These are phyloP conservation scores for Cicer arietinum DNA, from an alignment of 306 rosid species.

Conservation along the genomic window DNA sequence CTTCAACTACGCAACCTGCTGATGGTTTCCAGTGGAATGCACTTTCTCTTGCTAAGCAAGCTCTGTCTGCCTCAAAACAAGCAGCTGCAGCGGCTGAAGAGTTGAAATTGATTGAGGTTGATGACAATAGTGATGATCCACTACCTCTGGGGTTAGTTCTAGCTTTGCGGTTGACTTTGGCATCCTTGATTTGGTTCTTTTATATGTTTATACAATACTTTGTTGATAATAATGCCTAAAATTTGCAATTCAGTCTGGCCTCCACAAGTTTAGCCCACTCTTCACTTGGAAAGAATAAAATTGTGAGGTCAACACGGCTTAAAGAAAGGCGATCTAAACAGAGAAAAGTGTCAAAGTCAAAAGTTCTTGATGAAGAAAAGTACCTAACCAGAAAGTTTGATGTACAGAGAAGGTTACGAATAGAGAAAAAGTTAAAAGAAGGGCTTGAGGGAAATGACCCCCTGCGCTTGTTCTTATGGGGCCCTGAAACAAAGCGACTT, in stretches of 20 bases:
- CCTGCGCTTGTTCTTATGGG: slow-evolving; percentile 74
- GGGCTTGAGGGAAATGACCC: slow-evolving; percentile 69
- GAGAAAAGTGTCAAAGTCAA: slow-evolving; percentile 61
- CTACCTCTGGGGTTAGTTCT: slow-evolving; percentile 62
- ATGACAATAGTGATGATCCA: slow-evolving; percentile 53
- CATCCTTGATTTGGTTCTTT: slow-evolving; percentile 34
- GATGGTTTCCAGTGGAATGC: slow-evolving; percentile 50
- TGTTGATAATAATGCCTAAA: slow-evolving; percentile 43
- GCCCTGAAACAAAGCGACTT: slow-evolving; percentile 81
- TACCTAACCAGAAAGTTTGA: slow-evolving; percentile 47
- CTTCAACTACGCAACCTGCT: slow-evolving; percentile 45
- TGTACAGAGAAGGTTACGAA: slow-evolving; percentile 48
- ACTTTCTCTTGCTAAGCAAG: slow-evolving; percentile 72
- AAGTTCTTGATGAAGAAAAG: slow-evolving; percentile 48
- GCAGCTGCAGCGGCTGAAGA: slow-evolving; percentile 65
- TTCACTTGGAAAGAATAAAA: slow-evolving; percentile 52
- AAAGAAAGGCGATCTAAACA: slow-evolving; percentile 72
- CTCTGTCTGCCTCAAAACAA: slow-evolving; percentile 75
- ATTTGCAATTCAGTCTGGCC: slow-evolving; percentile 45
- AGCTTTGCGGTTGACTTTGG: slow-evolving; percentile 31
- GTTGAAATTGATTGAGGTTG: slow-evolving; percentile 48
- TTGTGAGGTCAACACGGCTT: slow-evolving; percentile 70
- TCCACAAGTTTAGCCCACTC: slow-evolving; percentile 51
- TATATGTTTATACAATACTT: slow-evolving; percentile 23
- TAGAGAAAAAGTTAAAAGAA: slow-evolving; percentile 62